These are phyloP conservation scores for Ochromonadaceae sp. DNA, from an alignment of 352 stramenopile species.

Conservation along the genomic window DNA sequence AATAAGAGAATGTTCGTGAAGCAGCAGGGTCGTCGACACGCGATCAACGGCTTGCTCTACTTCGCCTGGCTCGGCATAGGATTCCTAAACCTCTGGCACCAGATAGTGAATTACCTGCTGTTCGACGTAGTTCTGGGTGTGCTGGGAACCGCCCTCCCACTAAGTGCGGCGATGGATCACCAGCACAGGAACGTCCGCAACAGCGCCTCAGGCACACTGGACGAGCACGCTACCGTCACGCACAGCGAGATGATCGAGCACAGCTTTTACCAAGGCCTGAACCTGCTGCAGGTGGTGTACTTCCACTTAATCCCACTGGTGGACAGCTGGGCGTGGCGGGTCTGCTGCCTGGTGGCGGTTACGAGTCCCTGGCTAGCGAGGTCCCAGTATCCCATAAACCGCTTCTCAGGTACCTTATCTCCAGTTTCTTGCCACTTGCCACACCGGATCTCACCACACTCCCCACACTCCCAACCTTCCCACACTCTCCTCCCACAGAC, in stretches of 20 bases:
- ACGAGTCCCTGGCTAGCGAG: slow-evolving; percentile 39
- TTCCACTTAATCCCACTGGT: slow-evolving; percentile 30
- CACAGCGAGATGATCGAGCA: slow-evolving; percentile 52
- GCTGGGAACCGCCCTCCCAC: slow-evolving; percentile 33
- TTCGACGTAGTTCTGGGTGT: slow-evolving; percentile 41
- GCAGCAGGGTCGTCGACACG: slow-evolving; percentile 18
- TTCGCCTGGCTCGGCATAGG: slow-evolving; percentile 22
- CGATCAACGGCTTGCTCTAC: slow-evolving; percentile 19
- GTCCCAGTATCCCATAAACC: slow-evolving; percentile 39
- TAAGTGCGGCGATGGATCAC: slow-evolving; percentile 44
- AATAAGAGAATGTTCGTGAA: slow-evolving; percentile 29
- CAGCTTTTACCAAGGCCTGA: slow-evolving; percentile 48
- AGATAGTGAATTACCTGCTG: slow-evolving; percentile 17
- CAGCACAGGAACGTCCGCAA: slow-evolving; percentile 31
- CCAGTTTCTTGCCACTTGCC: no score
- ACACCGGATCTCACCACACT: no score
- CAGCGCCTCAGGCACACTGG: slow-evolving; percentile 37
- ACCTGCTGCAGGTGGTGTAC: slow-evolving; percentile 42
- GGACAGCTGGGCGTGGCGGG: background rate
- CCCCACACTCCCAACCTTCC: no score
- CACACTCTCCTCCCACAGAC: no score
- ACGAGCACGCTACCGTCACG: slow-evolving; percentile 40
- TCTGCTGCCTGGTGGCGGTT: no score
- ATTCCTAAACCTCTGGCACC: slow-evolving; percentile 17
- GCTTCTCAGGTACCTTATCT: no score